Base-by-base conservation (phyloP, 2,329 filamentous ascomycete genomes). In the Fusarium tupiense region DNA sequence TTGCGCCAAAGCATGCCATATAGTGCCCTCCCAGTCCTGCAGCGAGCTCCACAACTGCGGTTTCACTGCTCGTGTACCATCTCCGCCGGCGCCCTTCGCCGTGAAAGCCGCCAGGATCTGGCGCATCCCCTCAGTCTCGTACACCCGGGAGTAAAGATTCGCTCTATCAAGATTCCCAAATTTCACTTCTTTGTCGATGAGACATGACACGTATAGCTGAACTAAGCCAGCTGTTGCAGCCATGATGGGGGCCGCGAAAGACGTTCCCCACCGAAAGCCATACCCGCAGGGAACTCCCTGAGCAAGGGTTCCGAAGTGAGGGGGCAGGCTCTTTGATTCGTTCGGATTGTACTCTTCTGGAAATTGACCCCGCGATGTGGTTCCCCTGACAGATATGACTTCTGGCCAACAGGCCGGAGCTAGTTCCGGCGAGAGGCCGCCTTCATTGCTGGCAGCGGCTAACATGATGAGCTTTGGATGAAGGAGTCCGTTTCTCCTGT, bases 181-280 rank as follows among this genome's bases (percentile, higher is more conserved):
- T 6, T n/a, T 2, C 0, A 4, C 7, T 31, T n/a, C 46, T 3
- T 49, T 5, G 2, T 1, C 6, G 0, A 12, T n/a, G 4, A 31
- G 26, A 49, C 0, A n/a, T 3, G 46, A 22, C 20, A 22, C 46
- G 3, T 8, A n/a, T 8, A 17, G 14, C 46, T 31, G 46, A 6
- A 29, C 6, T 5, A 47, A 47, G 5, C 24, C 44, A 29, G 44
- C 12, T 3, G 44, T 47, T 13, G 44, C 44, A 11, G 44, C 44
- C 26, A 47, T 29, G 12, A 47, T 29, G 12, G 44, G 44, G 2
- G 44, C 44, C 0, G 44, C 44, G 12, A 22, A 47, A 13, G 44
- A 47, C 5, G 24, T 29, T 3, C 24, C 44, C 44, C 26, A 8
- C 12, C 44, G 24, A 14, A 47, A 47, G 0, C 44, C 44, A 22